Conservation (phyloP, 345 rosid species). For the Gossypium stocksii region DNA sequence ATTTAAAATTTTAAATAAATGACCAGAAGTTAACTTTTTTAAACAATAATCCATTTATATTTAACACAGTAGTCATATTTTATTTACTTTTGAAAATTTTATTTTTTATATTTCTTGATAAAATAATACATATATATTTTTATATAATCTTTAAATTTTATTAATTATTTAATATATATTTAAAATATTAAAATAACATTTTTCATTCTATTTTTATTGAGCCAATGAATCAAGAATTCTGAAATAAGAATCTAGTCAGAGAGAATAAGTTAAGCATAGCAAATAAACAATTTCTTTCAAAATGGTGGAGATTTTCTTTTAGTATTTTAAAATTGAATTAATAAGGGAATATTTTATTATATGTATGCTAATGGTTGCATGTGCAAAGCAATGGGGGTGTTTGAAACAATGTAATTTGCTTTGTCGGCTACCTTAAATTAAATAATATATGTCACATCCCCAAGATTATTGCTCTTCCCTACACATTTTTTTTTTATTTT, state of each 20-base stretch:
- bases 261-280: not conserved
- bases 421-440: slow-evolving; percentile 37
- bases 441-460: slow-evolving; percentile 26
- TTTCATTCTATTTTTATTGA: not conserved
- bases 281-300: not conserved
- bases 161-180: too few relatives aligned
- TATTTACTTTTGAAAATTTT: too few relatives aligned
- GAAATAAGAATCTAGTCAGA: not conserved
- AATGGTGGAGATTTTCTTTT: not conserved
- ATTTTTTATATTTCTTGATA: too few relatives aligned
- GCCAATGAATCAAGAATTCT: slow-evolving; percentile 6
- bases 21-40: too few relatives aligned
- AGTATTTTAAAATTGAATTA: not conserved
- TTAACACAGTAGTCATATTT: too few relatives aligned
- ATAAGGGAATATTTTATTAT: not conserved
- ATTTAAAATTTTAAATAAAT: too few relatives aligned
- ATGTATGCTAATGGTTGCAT: slow-evolving; percentile 30
- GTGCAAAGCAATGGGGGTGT: slow-evolving; percentile 26
- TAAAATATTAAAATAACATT: too few relatives aligned
- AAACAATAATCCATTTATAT: too few relatives aligned
- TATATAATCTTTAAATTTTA: too few relatives aligned
- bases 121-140: too few relatives aligned
- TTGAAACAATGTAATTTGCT: slow-evolving; percentile 21
- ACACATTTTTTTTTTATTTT: not conserved
- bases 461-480: not conserved